Conservation (phyloP, 495 filamentous ascomycete species). For the Cryomyces minteri region DNA sequence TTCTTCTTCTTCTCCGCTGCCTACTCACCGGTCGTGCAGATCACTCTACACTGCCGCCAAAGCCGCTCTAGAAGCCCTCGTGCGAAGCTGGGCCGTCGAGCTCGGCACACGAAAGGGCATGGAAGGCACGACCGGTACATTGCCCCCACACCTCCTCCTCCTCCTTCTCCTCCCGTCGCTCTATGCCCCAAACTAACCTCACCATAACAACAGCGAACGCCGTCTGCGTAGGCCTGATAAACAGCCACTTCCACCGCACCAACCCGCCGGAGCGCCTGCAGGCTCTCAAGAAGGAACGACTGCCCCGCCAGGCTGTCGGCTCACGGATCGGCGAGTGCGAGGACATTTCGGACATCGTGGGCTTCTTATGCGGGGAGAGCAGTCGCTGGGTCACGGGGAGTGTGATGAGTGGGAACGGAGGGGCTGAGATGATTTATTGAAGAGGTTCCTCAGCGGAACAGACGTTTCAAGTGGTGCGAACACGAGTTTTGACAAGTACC, state of each 20-base stretch:
- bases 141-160: no score
- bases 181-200: no score
- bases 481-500: no score
- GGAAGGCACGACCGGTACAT: background rate
- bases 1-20: no score
- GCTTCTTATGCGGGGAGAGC: conserved; percentile 13
- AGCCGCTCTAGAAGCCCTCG: conserved; percentile 28
- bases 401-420: conserved; percentile 16
- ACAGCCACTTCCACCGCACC: conserved; percentile 16
- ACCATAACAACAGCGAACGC: conserved; percentile 22
- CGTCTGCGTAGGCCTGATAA: conserved; percentile 24
- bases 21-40: background rate
- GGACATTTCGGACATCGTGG: conserved; percentile 21
- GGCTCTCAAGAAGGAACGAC: conserved; percentile 22
- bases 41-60: conserved; percentile 25
- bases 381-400: conserved; percentile 20
- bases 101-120: conserved; percentile 18
- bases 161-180: no score
- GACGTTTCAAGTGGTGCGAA: no score
- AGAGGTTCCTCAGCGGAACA: no score
- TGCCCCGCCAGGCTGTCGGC: conserved; percentile 5
- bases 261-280: conserved; percentile 20
- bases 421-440: background rate
- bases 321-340: conserved; percentile 6
- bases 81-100: conserved; percentile 25